These are phyloP conservation scores for Mycena vitilis DNA, from an alignment of 768 basidiomycete species.

Conservation along the genomic window DNA sequence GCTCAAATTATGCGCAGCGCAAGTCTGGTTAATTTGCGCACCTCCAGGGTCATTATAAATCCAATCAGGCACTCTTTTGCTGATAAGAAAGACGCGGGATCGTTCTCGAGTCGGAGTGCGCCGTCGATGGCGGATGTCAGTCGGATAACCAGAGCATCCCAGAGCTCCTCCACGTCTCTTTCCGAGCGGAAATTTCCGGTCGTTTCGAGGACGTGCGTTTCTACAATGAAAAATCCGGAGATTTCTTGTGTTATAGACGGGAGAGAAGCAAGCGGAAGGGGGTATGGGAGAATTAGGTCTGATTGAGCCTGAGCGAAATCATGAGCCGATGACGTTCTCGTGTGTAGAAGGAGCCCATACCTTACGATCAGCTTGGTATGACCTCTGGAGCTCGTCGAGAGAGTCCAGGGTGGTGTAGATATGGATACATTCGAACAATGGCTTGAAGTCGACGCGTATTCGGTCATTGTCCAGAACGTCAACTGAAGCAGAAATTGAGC, in stretches of 20 bases:
- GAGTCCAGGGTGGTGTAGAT: constrained; percentile 93
- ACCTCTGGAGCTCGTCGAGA: constrained; percentile 89
- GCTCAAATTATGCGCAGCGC: constrained; percentile 8
- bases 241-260: constrained; percentile 90
- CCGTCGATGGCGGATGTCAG: constrained; percentile 79
- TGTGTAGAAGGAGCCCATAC: constrained; percentile 48
- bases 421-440: constrained; percentile 96
- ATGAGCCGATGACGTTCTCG: constrained; percentile 2
- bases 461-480: constrained; percentile 93
- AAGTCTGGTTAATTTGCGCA: constrained; percentile 44
- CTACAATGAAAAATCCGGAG: constrained; percentile 97
- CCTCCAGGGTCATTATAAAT: constrained; percentile 95
- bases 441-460: constrained; percentile 91
- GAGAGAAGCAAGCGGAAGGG: constrained; percentile 74
- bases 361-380: constrained; percentile 98
- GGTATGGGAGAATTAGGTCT: constrained; percentile 87
- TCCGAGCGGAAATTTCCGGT: constrained; percentile 91
- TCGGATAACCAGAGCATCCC: constrained; percentile 86
- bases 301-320: constrained; percentile 84
- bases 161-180: constrained; percentile 93
- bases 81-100: constrained; percentile 83
- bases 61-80: constrained; percentile 87
- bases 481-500: constrained; percentile 58
- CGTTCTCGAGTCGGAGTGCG: constrained; percentile 78
- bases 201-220: constrained; percentile 90